Conservation (phyloP, 257 asterid species). For the Penstemon newberryi region DNA sequence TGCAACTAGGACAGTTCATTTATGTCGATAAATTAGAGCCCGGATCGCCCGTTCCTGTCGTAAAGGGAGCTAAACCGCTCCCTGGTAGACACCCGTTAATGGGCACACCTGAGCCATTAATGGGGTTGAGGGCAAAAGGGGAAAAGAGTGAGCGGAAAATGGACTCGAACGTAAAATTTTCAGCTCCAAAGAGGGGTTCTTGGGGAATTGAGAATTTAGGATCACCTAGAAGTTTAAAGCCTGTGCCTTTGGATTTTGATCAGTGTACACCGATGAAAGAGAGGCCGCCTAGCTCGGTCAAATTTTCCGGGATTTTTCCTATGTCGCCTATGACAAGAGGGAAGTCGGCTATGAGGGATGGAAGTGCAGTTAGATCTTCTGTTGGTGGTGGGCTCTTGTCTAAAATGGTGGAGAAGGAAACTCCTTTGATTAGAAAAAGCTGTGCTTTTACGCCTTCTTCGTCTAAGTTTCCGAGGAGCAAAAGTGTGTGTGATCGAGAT, state of each 20-base stretch:
- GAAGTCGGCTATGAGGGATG: constrained; percentile 57
- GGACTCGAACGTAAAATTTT: constrained; percentile 18
- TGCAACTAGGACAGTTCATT: constrained; percentile 83
- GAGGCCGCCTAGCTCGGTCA: constrained; percentile 55
- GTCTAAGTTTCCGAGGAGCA: constrained; percentile 63
- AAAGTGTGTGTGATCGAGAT: constrained; percentile 71
- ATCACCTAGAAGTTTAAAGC: constrained; percentile 66
- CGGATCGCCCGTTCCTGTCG: constrained; percentile 85
- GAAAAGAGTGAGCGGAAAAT: constrained; percentile 39
- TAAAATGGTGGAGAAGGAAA: constrained; percentile 54
- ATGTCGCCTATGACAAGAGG: constrained; percentile 71
- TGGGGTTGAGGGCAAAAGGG: constrained; percentile 75
- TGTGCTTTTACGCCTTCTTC: constrained; percentile 50
- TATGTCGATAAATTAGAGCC: constrained; percentile 79
- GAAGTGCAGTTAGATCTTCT: constrained; percentile 71
- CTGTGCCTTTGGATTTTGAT: constrained; percentile 82
- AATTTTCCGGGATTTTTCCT: constrained; percentile 46
- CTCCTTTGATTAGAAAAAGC: constrained; percentile 66
- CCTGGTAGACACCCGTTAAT: constrained; percentile 84
- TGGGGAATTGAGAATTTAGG: constrained; percentile 54
- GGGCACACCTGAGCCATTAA: constrained; percentile 89
- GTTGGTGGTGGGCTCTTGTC: constrained; percentile 69
- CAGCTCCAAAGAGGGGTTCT: constrained; percentile 77
- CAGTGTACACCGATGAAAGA: constrained; percentile 85
- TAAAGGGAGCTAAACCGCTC: constrained; percentile 69